Base-by-base conservation (phyloP, 305 asterid genomes). In the Fraxinus sp. region DNA sequence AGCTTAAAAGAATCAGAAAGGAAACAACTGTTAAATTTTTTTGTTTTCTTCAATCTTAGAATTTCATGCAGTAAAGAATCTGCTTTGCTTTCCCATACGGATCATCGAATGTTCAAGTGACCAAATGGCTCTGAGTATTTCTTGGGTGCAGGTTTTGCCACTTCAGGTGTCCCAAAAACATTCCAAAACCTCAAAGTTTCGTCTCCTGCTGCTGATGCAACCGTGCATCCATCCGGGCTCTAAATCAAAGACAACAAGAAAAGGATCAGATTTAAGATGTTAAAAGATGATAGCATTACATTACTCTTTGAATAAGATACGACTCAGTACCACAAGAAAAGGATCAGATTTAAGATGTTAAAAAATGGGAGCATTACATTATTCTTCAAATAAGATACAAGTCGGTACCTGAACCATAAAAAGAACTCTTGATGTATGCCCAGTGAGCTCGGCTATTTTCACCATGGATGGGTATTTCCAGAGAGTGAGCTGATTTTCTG, bases 401-500 rank as follows among this genome's bases (percentile, higher is more conserved):
- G 5, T 33, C 39, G 57, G 41, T 88, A 91, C 94, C 94, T 93
- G 96, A 72, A 95, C 89, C 98, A 95, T 95, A 74, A 77, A 93
- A 78, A 95, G 98, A 71, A 95, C 98, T 76, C 98, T 84, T 70
- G 98, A 95, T 5, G 98, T 92, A 87, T 95, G 98, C 6, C 98
- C 98, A 52, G 93, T 90, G 39, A 95, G 96, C 91, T 95, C 98
- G 2, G 97, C 98, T 20, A 91, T 81, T 89, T 93, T 95, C 74
- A 90, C 97, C 98, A 93, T 93, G 5, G 97, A 95, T 59, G 98
- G 98, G 84, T 95, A 95, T 82, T 92, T 95, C 98, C 98, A 95
- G 1, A 95, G 88, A 13, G 98, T 92, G 37, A 95, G 97, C 90
- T 95, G 98, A 87, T 95, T 95, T 89, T 93, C 97, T 73, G 94